These are phyloP conservation scores for Saccharum officinarum DNA, from an alignment of 176 grass and related monocot species.

Conservation along the genomic window DNA sequence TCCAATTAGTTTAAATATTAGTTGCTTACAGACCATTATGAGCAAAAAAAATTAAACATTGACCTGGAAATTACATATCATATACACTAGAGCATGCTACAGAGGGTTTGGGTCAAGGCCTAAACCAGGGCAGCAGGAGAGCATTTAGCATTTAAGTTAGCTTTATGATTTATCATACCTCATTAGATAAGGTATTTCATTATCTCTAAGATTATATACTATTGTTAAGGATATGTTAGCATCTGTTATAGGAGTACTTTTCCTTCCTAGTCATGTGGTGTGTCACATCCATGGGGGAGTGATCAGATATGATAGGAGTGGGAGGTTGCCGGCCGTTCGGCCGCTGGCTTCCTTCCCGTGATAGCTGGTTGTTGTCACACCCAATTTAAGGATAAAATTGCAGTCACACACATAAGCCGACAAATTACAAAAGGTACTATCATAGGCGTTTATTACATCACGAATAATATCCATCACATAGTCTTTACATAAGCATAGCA, in stretches of 20 bases:
- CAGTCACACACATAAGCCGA: no score
- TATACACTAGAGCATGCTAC: not conserved
- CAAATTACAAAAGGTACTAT: no score
- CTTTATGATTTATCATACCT: not conserved
- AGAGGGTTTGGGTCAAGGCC: not conserved
- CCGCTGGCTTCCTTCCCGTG: no score
- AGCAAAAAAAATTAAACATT: constrained; percentile 12
- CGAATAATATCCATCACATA: no score
- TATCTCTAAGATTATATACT: not conserved
- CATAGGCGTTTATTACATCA: no score
- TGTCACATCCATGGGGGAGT: no score
- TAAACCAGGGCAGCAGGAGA: not conserved
- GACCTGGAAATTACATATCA: not conserved
- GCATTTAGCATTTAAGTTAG: not conserved
- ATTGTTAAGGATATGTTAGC: not conserved
- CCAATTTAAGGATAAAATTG: no score
- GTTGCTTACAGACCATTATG: not conserved
- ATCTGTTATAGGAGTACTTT: not conserved
- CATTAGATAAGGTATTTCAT: not conserved
- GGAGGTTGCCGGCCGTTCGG: no score
- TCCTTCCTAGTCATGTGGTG: not conserved
- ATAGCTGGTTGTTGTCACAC: no score
- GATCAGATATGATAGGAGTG: no score
- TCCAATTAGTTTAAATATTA: not conserved
- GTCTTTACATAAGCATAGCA: no score